Conservation (phyloP, 768 basidiomycete genomes). For the Lyophyllum shimeji region DNA sequence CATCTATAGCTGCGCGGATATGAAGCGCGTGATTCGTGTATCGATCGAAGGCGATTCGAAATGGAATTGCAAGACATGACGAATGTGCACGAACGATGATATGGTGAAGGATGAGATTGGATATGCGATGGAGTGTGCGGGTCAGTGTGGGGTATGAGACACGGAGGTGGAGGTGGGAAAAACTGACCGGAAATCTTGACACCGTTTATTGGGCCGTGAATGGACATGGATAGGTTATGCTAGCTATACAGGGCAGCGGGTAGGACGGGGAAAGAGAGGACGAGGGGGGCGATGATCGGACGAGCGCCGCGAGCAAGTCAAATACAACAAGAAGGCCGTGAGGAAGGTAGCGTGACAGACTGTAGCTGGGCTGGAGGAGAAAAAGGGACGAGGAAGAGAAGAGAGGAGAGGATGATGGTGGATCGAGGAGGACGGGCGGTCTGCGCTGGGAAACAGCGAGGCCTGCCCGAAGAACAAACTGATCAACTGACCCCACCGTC, state of each 20-base stretch:
- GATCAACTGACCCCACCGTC: slow-evolving; percentile 32
- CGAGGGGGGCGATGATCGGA: slow-evolving; percentile 14
- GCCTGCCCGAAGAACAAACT: slow-evolving; percentile 13
- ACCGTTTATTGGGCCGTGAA: slow-evolving; percentile 82
- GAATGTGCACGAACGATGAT: slow-evolving; percentile 1
- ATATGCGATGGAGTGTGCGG: slow-evolving; percentile 23
- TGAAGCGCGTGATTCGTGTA: slow-evolving; percentile 24
- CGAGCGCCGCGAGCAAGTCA: slow-evolving; percentile 12
- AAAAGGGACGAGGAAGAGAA: slow-evolving; percentile 20
- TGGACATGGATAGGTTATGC: slow-evolving; percentile 50
- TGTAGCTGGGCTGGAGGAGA: slow-evolving; percentile 15
- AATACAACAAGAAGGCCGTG: slow-evolving; percentile 7
- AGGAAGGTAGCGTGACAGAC: slow-evolving; percentile 6
- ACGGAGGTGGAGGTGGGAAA: slow-evolving; percentile 11
- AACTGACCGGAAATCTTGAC: slow-evolving; percentile 83
- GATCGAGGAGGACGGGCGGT: slow-evolving; percentile 16
- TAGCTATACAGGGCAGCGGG: slow-evolving; percentile 12
- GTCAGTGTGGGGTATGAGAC: slow-evolving; percentile 28
- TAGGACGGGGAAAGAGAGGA: slow-evolving; percentile 4
- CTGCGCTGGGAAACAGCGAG: slow-evolving; percentile 19
- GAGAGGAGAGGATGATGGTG: slow-evolving; percentile 14
- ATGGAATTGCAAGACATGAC: slow-evolving; percentile 10
- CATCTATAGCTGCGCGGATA: slow-evolving; percentile 70
- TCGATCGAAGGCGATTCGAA: slow-evolving; percentile 37
- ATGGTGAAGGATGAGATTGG: slow-evolving; percentile 18